Evolutionary conservation across 345 rosid species (phyloP), one percentile per base, ranked within the genome.

Genomic region (Jatropha curcas): DNA sequence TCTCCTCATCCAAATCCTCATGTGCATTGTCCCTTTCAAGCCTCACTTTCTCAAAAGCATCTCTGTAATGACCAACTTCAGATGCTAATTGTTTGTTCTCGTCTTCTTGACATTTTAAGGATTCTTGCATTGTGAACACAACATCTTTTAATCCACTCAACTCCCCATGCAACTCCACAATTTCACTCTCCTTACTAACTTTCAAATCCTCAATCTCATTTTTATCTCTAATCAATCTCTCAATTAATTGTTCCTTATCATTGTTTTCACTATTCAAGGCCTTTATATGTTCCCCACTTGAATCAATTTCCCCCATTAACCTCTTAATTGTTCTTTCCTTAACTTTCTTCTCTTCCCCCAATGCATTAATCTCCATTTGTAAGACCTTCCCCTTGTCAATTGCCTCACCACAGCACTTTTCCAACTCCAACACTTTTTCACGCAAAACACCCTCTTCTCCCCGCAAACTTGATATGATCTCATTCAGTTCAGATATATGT

Each of bases 1-100:
- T 84, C 85, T 88, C 90, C 80, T 73, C 84, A 58, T 39, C 85
- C 31, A 87, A 74, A 20, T 70, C 67, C 60, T 80, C 87, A 53
- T 39, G 68, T 10, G 81, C 81, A 68, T 63, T 69, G 12, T 86
- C 90, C 70, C 73, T 88, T 83, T 84, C 80, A 1, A 77, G 76
- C 60, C 39, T 76, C 59, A 79, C 71, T 60, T 70, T 48, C 68
- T 68, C 70, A 31, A 39, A 28, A 63, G 66, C 51, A 46, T 30
- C 75, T 55, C 52, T 56, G 28, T 43, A 55, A 71, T 8, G 59
- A 14, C 52, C 7, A 71, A 78, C 76, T 76, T 85, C 82, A 50
- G 65, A 56, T 1, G 35, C 43, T 60, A 92, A 67, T 33, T 55
- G 73, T 22, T 69, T 84, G 35, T 70, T 85, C 74, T 77, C 80